Evolutionary conservation across 441 rosid genomes (phyloP), one percentile per base, ranked within the genome.

Genomic region (Brassica hybrid): DNA sequence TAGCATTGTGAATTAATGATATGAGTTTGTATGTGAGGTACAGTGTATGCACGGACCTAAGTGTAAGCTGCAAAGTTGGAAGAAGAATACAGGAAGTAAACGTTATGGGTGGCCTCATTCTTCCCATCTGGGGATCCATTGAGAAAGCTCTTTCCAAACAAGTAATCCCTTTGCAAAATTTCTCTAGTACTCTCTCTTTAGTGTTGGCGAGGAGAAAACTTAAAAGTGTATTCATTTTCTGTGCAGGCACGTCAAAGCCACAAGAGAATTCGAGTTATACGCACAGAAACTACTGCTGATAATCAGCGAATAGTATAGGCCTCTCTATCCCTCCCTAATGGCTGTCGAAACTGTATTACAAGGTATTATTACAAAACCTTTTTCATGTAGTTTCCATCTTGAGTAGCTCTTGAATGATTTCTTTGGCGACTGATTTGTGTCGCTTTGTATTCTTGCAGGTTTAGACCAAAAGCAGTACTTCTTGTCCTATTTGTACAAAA

Each of bases 81-180:
- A 27, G 32, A 27, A 27, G 32, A 27, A 27, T 27, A 74, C 99
- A 96, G 72, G 98, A 94, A 91, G 97, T 96, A 41, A 91, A 91
- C 71, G 92, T 96, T 81, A 86, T 96, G 81, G 99, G 99, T 69
- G 99, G 99, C 65, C 92, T 96, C 69, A 94, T 96, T 90, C 94
- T 96, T 85, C 97, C 99, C 41, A 88, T 96, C 52, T 96, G 98
- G 99, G 99, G 99, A 72, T 87, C 99, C 14, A 89, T 96, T 34
- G 99, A 92, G 86, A 94, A 89, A 85, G 97, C 98, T 80, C 93
- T 96, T 67, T 88, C 97, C 73, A 94, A 94, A 88, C 99, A 94
- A 96, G 99, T 96, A 75, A 77, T 32, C 3, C 17, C 23, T 52
- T 57, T 17, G 14, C 63, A 65, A 63, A 61, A n/a, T 1, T 30